These are phyloP conservation scores for Didymella arachidicola DNA, from an alignment of 2,329 filamentous ascomycete species.

Conservation along the genomic window DNA sequence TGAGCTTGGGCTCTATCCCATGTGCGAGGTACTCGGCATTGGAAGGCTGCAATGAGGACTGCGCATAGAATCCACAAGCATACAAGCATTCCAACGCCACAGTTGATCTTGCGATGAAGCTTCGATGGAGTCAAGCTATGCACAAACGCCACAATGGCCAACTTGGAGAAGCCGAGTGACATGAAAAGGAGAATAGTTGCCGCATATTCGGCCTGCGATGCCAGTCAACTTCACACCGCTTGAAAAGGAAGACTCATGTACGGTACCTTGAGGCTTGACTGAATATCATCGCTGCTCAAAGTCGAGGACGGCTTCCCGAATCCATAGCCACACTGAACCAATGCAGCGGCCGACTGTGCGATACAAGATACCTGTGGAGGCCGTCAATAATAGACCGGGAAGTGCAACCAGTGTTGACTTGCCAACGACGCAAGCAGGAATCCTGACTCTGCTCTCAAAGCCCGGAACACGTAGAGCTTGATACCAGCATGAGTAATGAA, in stretches of 20 bases:
- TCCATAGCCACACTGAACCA: constrained; percentile 28
- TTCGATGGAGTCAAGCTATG: constrained; percentile 31
- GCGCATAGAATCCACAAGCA: constrained; percentile 26
- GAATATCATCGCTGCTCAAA: constrained; percentile 20
- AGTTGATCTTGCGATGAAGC: constrained; percentile 27
- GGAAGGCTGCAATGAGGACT: constrained; percentile 25
- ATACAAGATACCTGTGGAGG: constrained; percentile 25
- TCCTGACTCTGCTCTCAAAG: constrained; percentile 26
- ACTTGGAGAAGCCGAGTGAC: constrained; percentile 39
- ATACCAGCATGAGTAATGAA: constrained; percentile 33
- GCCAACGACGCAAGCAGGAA: constrained; percentile 30
- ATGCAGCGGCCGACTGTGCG: constrained; percentile 30
- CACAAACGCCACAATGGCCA: constrained; percentile 38
- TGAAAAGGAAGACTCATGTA: not conserved
- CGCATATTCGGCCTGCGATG: constrained; percentile 36
- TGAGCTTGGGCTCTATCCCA: constrained; percentile 27
- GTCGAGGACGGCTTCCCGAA: constrained; percentile 32
- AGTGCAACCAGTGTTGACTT: not conserved
- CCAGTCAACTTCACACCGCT: not conserved
- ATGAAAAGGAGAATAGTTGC: constrained; percentile 35
- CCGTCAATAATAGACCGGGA: not conserved
- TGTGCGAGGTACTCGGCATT: constrained; percentile 27
- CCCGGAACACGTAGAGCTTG: constrained; percentile 29
- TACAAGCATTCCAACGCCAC: constrained; percentile 18
- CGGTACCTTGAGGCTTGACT: constrained; percentile 25